These are phyloP conservation scores for Chlorella sp. DNA, from an alignment of 139 green algal genomes.

Conservation along the genomic window DNA sequence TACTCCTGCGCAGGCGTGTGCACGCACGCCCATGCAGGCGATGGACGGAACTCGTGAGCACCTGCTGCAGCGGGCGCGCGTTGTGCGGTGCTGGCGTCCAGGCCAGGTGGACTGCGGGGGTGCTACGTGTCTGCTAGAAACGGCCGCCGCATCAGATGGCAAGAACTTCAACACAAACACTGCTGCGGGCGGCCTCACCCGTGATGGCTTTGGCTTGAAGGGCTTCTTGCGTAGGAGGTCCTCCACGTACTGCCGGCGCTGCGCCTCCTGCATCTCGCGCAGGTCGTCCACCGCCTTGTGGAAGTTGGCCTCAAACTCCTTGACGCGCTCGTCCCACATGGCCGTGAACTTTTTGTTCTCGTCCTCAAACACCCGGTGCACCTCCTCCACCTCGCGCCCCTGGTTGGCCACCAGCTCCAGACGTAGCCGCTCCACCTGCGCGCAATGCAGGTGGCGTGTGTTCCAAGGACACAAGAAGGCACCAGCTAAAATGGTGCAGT, in stretches of 20 bases:
- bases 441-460: too few species aligned
- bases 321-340: slow-evolving; percentile 15
- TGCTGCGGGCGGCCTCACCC: neutral
- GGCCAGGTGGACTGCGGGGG: too few species aligned
- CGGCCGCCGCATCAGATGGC: neutral
- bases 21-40: too few species aligned
- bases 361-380: slow-evolving; percentile 32
- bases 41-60: too few species aligned
- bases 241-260: slow-evolving; percentile 8
- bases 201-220: slow-evolving; percentile 9
- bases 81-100: too few species aligned
- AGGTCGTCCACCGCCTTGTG: slow-evolving; percentile 6
- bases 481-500: too few species aligned
- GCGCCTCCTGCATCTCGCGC: slow-evolving; percentile 2
- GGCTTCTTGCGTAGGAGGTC: slow-evolving; percentile 23
- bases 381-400: slow-evolving; percentile 29
- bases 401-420: slow-evolving; percentile 19
- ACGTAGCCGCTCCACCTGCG: slow-evolving; percentile 24
- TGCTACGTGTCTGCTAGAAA: too few species aligned
- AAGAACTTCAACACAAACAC: neutral
- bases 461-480: too few species aligned
- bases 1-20: slow-evolving; percentile 24
- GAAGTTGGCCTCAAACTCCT: slow-evolving; percentile 9
- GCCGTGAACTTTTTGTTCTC: slow-evolving; percentile 28
- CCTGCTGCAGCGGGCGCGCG: too few species aligned